These are phyloP conservation scores for Colletotrichum acutatum DNA, from an alignment of 2,329 filamentous ascomycete species.

Conservation along the genomic window DNA sequence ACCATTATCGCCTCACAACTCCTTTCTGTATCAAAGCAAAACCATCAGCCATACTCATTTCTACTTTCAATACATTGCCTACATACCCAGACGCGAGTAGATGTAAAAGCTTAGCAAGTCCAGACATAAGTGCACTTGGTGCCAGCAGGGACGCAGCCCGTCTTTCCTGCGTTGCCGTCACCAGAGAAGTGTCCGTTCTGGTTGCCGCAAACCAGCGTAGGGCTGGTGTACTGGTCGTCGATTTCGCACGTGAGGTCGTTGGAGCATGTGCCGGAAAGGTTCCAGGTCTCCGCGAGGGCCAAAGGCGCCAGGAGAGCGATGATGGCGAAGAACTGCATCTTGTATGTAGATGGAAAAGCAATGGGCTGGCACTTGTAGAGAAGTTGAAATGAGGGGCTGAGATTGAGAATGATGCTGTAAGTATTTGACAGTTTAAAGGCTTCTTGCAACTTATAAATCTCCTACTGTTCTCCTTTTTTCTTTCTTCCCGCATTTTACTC, in stretches of 20 bases:
- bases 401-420: not conserved
- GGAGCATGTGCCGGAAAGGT: conserved; percentile 6
- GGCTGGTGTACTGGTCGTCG: conserved; percentile 2
- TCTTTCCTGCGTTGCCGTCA: not conserved
- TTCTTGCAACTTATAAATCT: not conserved
- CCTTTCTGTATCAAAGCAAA: not conserved
- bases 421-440: not conserved
- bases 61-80: not conserved
- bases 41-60: not conserved
- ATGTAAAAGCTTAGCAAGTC: not conserved
- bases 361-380: not conserved
- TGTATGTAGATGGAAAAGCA: not conserved
- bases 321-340: conserved; percentile 6
- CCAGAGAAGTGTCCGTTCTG: not conserved
- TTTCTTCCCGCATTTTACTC: not conserved
- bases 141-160: not conserved
- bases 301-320: not conserved
- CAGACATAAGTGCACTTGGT: conserved; percentile 15
- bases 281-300: not conserved
- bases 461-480: not conserved
- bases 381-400: not conserved
- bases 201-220: not conserved
- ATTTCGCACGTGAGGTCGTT: not conserved
- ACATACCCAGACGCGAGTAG: not conserved
- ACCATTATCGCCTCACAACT: not conserved